These are phyloP conservation scores for Wilcoxina mikolae DNA, from an alignment of 495 filamentous ascomycete genomes.

Conservation along the genomic window DNA sequence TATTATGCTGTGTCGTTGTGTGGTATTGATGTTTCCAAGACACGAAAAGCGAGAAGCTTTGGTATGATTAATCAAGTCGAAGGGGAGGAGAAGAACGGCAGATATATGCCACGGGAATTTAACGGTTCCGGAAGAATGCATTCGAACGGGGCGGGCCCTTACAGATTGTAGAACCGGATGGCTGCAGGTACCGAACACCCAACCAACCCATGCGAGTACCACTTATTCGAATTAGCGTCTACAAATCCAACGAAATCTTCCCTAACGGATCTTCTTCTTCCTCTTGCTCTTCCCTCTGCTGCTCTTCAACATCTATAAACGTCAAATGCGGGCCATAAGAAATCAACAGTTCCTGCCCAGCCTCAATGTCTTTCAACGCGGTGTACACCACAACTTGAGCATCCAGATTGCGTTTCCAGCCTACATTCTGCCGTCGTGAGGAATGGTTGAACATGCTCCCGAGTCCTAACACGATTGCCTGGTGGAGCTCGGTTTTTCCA, in stretches of 20 bases:
- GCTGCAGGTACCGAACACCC: no score
- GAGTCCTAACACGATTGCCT: conserved; percentile 43
- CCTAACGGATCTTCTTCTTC: conserved; percentile 12
- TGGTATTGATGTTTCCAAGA: no score
- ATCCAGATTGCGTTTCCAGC: conserved; percentile 37
- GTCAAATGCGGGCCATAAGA: conserved; percentile 40
- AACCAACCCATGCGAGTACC: no score
- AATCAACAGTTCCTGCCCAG: conserved; percentile 43
- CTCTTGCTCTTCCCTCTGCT: not conserved
- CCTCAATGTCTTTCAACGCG: conserved; percentile 36
- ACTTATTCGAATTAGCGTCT: not conserved
- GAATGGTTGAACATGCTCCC: conserved; percentile 48
- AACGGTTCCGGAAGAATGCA: no score
- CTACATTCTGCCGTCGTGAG: conserved; percentile 37
- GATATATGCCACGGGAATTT: no score
- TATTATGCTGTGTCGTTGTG: no score
- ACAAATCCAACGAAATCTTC: not conserved
- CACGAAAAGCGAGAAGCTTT: no score
- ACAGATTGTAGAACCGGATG: no score
- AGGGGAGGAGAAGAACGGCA: no score
- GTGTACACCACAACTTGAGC: conserved; percentile 36
- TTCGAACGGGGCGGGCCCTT: no score
- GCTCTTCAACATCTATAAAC: conserved; percentile 34
- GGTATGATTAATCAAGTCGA: no score
- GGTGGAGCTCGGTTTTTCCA: conserved; percentile 30